These are phyloP conservation scores for Colletotrichum sp. DNA, from an alignment of 2,329 filamentous ascomycete genomes.

Conservation along the genomic window DNA sequence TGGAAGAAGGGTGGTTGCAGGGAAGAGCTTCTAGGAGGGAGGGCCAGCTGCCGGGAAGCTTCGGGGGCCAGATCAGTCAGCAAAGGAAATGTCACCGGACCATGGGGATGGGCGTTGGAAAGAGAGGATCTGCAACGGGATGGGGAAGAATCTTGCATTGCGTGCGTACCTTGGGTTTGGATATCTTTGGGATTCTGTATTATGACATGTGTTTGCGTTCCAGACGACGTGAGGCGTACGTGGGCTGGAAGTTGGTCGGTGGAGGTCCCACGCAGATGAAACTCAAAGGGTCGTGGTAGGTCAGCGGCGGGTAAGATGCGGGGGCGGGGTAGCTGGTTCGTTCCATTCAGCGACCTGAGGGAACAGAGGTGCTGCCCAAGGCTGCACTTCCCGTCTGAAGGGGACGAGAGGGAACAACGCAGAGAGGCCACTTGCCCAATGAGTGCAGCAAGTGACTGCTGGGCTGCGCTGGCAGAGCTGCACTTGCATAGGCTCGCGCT, in stretches of 20 bases:
- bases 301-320: neutral
- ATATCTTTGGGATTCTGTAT: neutral
- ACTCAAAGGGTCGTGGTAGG: constrained; percentile 14
- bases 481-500: neutral
- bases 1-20: constrained; percentile 6
- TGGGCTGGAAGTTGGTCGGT: neutral
- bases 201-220: constrained; percentile 16
- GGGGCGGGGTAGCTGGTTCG: neutral
- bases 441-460: neutral
- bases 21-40: constrained; percentile 12
- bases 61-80: constrained; percentile 1
- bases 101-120: neutral
- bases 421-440: neutral
- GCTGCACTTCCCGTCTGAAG: neutral
- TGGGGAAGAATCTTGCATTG: neutral
- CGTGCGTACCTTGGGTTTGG: constrained; percentile 8
- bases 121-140: neutral
- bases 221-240: constrained; percentile 5
- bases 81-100: neutral
- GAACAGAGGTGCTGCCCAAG: neutral
- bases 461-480: neutral
- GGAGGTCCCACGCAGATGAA: constrained; percentile 19
- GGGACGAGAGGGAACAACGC: neutral
- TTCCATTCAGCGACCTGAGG: neutral
- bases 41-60: constrained; percentile 11